Conservation (phyloP, 768 basidiomycete genomes). For the Lactarius sanguifluus region DNA sequence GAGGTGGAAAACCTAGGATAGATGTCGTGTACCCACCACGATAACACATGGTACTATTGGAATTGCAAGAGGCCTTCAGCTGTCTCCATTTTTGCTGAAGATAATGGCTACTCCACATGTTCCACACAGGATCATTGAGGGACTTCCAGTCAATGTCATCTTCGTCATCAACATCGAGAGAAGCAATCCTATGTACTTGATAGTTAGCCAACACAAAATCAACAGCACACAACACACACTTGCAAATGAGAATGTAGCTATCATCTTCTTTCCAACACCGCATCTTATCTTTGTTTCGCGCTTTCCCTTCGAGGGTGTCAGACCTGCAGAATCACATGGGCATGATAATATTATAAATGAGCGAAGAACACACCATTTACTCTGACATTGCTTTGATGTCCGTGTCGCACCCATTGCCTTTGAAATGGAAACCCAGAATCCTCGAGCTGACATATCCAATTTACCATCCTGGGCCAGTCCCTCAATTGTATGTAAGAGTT, state of each 20-base stretch:
- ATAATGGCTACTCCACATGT: too few relatives aligned
- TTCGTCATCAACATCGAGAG: background rate
- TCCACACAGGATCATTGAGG: background rate
- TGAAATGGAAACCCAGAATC: too few relatives aligned
- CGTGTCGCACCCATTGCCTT: background rate
- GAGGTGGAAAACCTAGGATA: too few relatives aligned
- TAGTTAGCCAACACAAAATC: background rate
- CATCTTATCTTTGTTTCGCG: too few relatives aligned
- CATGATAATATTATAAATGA: too few relatives aligned
- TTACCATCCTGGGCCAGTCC: background rate
- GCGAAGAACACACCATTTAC: background rate
- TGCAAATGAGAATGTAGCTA: background rate
- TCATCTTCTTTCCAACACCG: background rate
- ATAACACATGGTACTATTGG: too few relatives aligned
- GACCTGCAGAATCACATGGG: slow-evolving; percentile 1
- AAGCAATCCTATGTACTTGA: background rate
- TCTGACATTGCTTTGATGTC: background rate
- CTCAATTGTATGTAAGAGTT: background rate
- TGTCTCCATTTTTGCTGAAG: too few relatives aligned
- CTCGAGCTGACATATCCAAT: too few relatives aligned
- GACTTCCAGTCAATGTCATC: slow-evolving; percentile 5
- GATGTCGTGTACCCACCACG: too few relatives aligned
- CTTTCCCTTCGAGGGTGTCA: background rate
- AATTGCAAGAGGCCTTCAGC: too few relatives aligned
- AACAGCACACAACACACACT: background rate